A percentile compares a stretch with the other conserved stretches of the same genome.
Evolutionary conservation across 139 green algal genomes (phyloP).

Genomic region (Prasinococcaceae sp.): DNA sequence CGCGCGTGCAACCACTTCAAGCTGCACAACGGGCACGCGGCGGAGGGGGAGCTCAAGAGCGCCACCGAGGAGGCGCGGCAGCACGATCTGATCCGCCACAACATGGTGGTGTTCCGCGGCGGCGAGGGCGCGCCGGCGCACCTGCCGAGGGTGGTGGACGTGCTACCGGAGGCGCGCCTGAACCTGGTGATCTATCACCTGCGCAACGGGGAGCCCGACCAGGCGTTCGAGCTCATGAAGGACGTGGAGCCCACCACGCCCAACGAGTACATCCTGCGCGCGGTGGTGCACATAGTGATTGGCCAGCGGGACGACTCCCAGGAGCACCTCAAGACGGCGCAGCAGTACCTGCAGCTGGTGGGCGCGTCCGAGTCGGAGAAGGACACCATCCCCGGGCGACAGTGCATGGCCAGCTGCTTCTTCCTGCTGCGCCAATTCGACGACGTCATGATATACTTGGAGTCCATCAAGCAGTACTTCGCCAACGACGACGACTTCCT

Average conservation of each 20-base stretch:
- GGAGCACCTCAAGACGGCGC: slow-evolving; percentile 53
- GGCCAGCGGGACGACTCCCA: slow-evolving; percentile 40
- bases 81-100: slow-evolving; percentile 61
- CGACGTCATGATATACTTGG: slow-evolving; percentile 50
- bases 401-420: slow-evolving; percentile 73
- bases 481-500: slow-evolving; percentile 58
- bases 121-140: slow-evolving; percentile 46
- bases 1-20: slow-evolving; percentile 19
- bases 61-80: too few species aligned
- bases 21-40: slow-evolving; percentile 45
- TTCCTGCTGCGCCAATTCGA: slow-evolving; percentile 64
- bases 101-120: slow-evolving; percentile 58
- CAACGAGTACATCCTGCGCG: slow-evolving; percentile 73
- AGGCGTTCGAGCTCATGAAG: slow-evolving; percentile 55
- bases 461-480: slow-evolving; percentile 19
- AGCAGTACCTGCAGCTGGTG: slow-evolving; percentile 67
- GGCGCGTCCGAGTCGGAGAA: slow-evolving; percentile 51
- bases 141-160: slow-evolving; percentile 41
- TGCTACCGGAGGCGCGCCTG: slow-evolving; percentile 54
- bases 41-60: slow-evolving; percentile 51
- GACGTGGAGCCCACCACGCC: slow-evolving; percentile 55
- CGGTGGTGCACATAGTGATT: slow-evolving; percentile 47
- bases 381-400: slow-evolving; percentile 69
- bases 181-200: slow-evolving; percentile 75
- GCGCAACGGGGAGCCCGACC: slow-evolving; percentile 30